Evolutionary conservation across 352 stramenopile species (phyloP).

Genomic region (Paralagenidium karlingii): DNA sequence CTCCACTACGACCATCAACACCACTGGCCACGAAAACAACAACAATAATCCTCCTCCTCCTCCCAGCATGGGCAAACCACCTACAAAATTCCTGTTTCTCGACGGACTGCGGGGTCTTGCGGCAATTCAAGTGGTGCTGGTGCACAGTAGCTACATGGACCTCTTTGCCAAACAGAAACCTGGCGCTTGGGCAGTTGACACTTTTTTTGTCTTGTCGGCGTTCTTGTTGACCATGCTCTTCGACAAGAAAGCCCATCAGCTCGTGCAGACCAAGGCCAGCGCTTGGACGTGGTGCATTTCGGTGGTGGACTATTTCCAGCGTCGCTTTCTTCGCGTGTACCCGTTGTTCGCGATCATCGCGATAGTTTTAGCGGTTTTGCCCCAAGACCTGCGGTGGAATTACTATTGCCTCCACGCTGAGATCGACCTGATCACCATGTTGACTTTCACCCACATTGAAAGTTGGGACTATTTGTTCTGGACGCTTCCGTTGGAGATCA

Average conservation of each 20-base stretch:
- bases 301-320: constrained; percentile 26
- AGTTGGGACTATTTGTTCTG: constrained; percentile 30
- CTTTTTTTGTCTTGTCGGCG: constrained; percentile 12
- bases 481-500: constrained; percentile 30
- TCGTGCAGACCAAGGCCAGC: constrained; percentile 10
- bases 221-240: constrained; percentile 13
- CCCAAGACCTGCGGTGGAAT: constrained; percentile 10
- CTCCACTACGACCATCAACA: too few species aligned
- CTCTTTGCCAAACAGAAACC: constrained; percentile 12
- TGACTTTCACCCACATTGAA: constrained; percentile 16
- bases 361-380: constrained; percentile 14
- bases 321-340: constrained; percentile 41
- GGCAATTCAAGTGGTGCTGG: constrained; percentile 7
- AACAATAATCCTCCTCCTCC: too few species aligned
- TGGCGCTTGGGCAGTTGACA: constrained; percentile 7
- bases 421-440: constrained; percentile 18
- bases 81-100: constrained; percentile 10
- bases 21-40: too few species aligned
- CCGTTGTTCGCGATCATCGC: constrained; percentile 24
- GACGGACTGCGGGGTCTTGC: constrained; percentile 6
- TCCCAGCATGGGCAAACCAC: too few species aligned
- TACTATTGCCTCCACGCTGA: constrained; percentile 17
- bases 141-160: constrained; percentile 10
- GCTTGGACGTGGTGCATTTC: constrained; percentile 1
- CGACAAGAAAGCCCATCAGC: constrained; percentile 10